These are phyloP conservation scores for Canna indica DNA, from an alignment of 176 grass and related monocot genomes.

Conservation along the genomic window DNA sequence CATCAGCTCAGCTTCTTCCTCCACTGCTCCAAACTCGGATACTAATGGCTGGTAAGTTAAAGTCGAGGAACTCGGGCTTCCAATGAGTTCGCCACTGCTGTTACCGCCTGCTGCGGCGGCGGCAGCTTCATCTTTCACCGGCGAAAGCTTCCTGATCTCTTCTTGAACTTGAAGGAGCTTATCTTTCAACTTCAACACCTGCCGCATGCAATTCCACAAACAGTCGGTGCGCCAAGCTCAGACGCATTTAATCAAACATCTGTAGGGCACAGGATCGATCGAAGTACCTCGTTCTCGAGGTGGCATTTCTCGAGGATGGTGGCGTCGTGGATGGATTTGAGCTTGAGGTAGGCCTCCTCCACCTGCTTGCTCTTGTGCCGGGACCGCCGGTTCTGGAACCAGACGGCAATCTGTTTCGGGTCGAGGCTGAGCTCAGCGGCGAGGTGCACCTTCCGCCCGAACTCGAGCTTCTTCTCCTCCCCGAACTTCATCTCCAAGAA, in stretches of 20 bases:
- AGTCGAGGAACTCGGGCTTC: slow-evolving; percentile 80
- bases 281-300: slow-evolving; percentile 70
- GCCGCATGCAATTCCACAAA: background rate
- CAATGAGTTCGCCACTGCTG: slow-evolving; percentile 19
- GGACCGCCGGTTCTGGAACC: slow-evolving; percentile 98
- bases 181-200: slow-evolving; percentile 71
- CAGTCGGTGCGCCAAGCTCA: too few species aligned
- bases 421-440: slow-evolving; percentile 77
- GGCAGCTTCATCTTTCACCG: background rate
- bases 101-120: too few species aligned
- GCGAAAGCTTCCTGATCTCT: slow-evolving; percentile 45
- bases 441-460: slow-evolving; percentile 68
- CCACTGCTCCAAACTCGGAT: slow-evolving; percentile 37
- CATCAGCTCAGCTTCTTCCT: slow-evolving; percentile 37
- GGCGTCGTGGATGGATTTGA: slow-evolving; percentile 70
- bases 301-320: slow-evolving; percentile 69
- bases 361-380: slow-evolving; percentile 96
- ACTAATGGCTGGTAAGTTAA: slow-evolving; percentile 49
- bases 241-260: too few species aligned
- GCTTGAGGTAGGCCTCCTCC: slow-evolving; percentile 81
- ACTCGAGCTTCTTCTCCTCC: slow-evolving; percentile 81
- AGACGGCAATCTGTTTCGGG: slow-evolving; percentile 88
- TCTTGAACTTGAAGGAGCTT: slow-evolving; percentile 46
- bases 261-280: background rate
- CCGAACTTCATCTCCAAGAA: slow-evolving; percentile 67